phyloP scores from a whole-genome alignment of 106 monocot species.

The Acorus gramineus region DNA sequence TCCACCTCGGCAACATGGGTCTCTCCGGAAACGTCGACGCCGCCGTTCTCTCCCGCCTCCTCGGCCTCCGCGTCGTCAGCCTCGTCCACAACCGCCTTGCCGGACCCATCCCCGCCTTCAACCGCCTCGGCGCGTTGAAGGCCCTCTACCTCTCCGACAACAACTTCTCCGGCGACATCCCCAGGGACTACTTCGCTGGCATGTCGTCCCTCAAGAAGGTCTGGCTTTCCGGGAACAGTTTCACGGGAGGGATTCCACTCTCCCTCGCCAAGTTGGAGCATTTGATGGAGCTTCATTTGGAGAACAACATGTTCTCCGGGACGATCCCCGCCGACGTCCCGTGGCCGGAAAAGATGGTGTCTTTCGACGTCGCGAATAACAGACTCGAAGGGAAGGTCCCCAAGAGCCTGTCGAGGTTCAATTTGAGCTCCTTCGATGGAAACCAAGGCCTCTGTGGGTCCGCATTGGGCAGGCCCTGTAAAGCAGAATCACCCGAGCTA shows the following conservation, averaged over 20 bases:
- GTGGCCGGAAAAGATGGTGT: conserved; percentile 10
- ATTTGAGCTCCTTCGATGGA: conserved; percentile 29
- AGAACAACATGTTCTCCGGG: conserved; percentile 53
- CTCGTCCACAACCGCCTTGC: conserved; percentile 47
- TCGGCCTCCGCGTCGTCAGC: conserved; percentile 42
- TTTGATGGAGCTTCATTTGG: conserved; percentile 55
- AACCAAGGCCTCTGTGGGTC: conserved; percentile 42
- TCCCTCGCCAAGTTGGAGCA: conserved; percentile 26
- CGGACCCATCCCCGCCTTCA: conserved; percentile 52
- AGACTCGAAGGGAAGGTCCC: conserved; percentile 47
- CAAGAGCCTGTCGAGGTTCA: conserved; percentile 28
- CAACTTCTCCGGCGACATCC: conserved; percentile 45
- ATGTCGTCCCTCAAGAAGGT: conserved; percentile 58
- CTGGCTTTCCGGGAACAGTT: conserved; percentile 40
- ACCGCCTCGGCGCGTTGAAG: conserved; percentile 32
- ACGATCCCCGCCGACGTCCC: conserved; percentile 19
- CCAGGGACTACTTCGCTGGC: conserved; percentile 29
- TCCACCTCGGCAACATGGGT: conserved; percentile 32
- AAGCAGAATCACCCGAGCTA: too few relatives aligned
- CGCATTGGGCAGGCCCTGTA: not conserved
- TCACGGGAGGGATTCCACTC: conserved; percentile 45
- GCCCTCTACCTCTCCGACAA: conserved; percentile 54
- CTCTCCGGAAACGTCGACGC: conserved; percentile 45
- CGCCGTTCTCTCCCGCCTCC: conserved; percentile 32
- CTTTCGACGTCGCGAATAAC: conserved; percentile 50